Evolutionary conservation across 225 moss, liverwort and hornwort genomes (phyloP).

Genomic region (Straminergon stramineum): DNA sequence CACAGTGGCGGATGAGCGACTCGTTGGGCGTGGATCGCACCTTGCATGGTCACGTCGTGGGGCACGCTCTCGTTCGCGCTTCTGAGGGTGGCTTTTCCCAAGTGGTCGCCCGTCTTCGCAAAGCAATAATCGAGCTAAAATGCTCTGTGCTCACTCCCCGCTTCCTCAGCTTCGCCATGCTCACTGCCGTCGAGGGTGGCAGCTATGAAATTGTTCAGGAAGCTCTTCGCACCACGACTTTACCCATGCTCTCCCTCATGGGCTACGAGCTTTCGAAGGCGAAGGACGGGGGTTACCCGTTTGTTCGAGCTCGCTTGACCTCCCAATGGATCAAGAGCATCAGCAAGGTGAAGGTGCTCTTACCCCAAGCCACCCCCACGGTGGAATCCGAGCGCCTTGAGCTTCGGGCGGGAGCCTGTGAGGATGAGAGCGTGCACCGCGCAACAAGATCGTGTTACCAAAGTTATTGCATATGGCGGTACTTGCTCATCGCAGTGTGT

Average conservation of each 20-base stretch:
- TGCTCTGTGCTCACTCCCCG: constrained; percentile 8
- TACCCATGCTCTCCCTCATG: constrained; percentile 11
- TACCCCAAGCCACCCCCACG: not conserved
- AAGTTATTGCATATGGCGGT: constrained; percentile 8
- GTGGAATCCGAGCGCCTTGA: not conserved
- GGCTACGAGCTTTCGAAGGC: constrained; percentile 8
- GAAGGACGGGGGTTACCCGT: constrained; percentile 21
- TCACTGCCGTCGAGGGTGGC: constrained; percentile 13
- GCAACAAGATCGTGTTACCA: constrained; percentile 14
- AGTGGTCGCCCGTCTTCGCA: not conserved
- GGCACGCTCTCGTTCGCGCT: constrained; percentile 24
- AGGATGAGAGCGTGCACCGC: constrained; percentile 1
- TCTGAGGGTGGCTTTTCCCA: constrained; percentile 1
- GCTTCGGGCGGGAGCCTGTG: not conserved
- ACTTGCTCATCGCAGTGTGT: constrained; percentile 5
- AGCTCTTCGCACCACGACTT: not conserved
- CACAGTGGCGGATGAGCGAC: constrained; percentile 7
- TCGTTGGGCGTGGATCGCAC: not conserved
- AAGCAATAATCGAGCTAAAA: not conserved
- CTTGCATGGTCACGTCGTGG: constrained; percentile 11
- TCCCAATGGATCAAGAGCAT: not conserved
- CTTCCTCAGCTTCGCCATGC: constrained; percentile 13
- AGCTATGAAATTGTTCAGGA: constrained; percentile 8
- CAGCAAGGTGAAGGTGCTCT: not conserved
- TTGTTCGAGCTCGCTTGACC: constrained; percentile 1